phyloP scores from a whole-genome alignment of 169 alveolate species.

The Theileria annulata region DNA sequence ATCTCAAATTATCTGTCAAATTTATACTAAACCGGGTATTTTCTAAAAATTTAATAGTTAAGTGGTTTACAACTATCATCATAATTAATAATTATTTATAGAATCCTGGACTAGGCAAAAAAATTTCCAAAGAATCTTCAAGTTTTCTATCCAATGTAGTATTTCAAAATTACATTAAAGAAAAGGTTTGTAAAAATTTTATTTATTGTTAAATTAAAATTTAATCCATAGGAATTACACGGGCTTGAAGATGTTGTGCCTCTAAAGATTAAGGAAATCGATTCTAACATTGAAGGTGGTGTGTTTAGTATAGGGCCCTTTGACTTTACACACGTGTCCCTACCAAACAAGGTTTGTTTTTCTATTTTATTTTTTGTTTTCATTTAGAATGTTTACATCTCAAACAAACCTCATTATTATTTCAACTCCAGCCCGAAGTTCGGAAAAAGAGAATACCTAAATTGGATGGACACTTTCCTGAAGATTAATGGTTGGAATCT shows the following conservation, averaged over 20 bases:
- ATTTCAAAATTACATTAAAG: slow-evolving; percentile 38
- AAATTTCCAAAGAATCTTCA: slow-evolving; percentile 4
- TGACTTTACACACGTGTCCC: slow-evolving; percentile 19
- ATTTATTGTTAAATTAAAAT: background rate
- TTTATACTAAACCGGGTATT: slow-evolving; percentile 3
- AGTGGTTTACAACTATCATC: background rate
- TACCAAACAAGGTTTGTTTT: slow-evolving; percentile 10
- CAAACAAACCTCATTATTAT: background rate
- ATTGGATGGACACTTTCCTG: slow-evolving; percentile 22
- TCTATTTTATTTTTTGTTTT: background rate
- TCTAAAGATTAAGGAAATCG: background rate
- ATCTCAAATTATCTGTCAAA: slow-evolving; percentile 31
- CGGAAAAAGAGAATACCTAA: slow-evolving; percentile 3
- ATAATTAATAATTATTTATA: background rate
- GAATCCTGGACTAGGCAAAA: background rate
- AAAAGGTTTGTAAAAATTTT: background rate
- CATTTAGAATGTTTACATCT: slow-evolving; percentile 1
- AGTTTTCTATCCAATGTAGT: slow-evolving; percentile 49
- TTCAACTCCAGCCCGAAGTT: background rate
- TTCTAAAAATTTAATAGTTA: background rate
- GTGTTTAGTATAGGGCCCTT: slow-evolving; percentile 15
- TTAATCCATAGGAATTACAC: background rate
- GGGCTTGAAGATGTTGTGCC: slow-evolving; percentile 9
- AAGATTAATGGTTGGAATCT: slow-evolving; percentile 11
- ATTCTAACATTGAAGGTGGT: slow-evolving; percentile 13